Evolutionary conservation across 129 eudicot species (phyloP).

Genomic region (Gnaphalium uliginosum): DNA sequence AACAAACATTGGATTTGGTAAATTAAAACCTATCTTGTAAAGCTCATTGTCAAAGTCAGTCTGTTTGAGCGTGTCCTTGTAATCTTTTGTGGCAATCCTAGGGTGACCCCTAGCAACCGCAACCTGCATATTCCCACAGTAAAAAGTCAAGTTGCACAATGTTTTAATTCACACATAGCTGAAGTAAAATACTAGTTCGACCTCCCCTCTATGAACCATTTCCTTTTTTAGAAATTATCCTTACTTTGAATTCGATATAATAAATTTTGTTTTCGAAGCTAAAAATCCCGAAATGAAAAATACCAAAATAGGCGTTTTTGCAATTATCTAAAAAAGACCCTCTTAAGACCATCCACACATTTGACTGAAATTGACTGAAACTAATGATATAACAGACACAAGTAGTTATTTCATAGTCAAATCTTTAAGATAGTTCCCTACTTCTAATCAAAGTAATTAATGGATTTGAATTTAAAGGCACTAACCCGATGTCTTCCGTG

Average conservation of each 20-base stretch:
- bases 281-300: too few relatives aligned
- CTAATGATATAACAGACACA: not conserved
- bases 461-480: not conserved
- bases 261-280: too few relatives aligned
- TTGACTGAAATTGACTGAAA: not conserved
- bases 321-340: not conserved
- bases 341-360: too few relatives aligned
- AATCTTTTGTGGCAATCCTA: conserved; percentile 43
- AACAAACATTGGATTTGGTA: conserved; percentile 56
- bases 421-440: not conserved
- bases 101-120: conserved; percentile 83
- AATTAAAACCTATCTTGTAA: conserved; percentile 52
- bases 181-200: not conserved
- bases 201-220: too few relatives aligned
- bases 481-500: conserved; percentile 60
- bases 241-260: too few relatives aligned
- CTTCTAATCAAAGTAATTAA: not conserved
- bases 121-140: conserved; percentile 40
- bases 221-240: too few relatives aligned
- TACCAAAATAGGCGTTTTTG: too few relatives aligned
- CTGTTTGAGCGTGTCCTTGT: conserved; percentile 53
- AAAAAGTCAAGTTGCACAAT: not conserved
- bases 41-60: conserved; percentile 47
- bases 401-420: not conserved
- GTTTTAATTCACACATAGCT: not conserved